phyloP scores from a whole-genome alignment of 306 rosid species.

The Sophora flavescens region DNA sequence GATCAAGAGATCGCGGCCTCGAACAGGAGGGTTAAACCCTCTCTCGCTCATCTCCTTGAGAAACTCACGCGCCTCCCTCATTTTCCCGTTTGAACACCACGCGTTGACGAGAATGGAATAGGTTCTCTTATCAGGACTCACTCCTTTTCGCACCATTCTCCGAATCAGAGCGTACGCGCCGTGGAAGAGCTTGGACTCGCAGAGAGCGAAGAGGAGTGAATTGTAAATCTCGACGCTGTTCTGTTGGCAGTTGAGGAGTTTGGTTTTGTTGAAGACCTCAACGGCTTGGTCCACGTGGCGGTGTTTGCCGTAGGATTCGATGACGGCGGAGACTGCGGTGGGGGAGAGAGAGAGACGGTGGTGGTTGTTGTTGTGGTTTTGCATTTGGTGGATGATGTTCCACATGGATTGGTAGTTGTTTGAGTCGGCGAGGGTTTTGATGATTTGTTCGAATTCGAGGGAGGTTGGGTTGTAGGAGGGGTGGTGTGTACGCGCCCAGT shows the following conservation, averaged over 20 bases:
- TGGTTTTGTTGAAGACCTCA: conserved; percentile 69
- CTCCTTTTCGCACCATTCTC: conserved; percentile 72
- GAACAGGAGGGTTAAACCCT: conserved; percentile 82
- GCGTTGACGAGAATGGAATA: conserved; percentile 76
- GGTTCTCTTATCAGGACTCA: conserved; percentile 69
- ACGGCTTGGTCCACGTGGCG: conserved; percentile 80
- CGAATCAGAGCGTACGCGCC: conserved; percentile 84
- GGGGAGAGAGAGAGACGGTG: conserved; percentile 65
- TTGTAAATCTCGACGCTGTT: conserved; percentile 64
- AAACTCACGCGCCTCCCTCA: conserved; percentile 79
- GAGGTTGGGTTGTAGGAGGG: conserved; percentile 79
- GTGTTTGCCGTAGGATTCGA: conserved; percentile 75
- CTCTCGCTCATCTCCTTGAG: conserved; percentile 79
- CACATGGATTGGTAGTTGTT: conserved; percentile 85
- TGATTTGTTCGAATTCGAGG: conserved; percentile 85
- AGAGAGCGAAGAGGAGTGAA: conserved; percentile 77
- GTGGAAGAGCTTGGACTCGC: conserved; percentile 76
- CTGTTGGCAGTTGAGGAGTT: conserved; percentile 59
- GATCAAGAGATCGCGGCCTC: conserved; percentile 91
- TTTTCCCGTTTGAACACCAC: conserved; percentile 87
- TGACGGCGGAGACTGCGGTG: conserved; percentile 65
- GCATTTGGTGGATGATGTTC: conserved; percentile 73
- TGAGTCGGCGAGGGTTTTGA: conserved; percentile 69
- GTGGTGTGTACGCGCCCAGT: conserved; percentile 78
- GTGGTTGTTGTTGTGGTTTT: conserved; percentile 45